These are phyloP conservation scores for Diphasiastrum complanatum DNA, from an alignment of 83 land plant genomes.

Conservation along the genomic window DNA sequence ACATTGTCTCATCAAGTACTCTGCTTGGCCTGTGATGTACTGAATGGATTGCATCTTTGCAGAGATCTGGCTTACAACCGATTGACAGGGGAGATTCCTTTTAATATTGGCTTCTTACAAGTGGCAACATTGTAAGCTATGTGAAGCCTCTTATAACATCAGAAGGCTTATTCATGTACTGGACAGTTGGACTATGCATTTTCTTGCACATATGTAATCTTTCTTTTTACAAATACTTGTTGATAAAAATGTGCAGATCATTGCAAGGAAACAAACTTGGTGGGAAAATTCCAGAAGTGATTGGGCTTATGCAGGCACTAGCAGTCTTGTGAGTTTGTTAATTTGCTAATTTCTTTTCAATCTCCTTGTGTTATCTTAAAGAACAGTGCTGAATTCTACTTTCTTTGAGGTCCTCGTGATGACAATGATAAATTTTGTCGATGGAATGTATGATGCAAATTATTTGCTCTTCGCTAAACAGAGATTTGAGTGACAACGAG, in stretches of 20 bases:
- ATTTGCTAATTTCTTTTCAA: too few species aligned
- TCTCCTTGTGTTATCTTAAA: too few species aligned
- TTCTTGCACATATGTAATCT: not conserved
- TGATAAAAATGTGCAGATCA: slow-evolving; percentile 41
- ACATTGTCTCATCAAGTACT: too few species aligned
- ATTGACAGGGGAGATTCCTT: slow-evolving; percentile 79
- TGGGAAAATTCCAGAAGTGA: slow-evolving; percentile 83
- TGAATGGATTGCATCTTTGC: not conserved
- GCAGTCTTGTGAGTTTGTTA: slow-evolving; percentile 74
- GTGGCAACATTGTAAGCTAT: slow-evolving; percentile 86
- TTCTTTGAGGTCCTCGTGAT: too few species aligned
- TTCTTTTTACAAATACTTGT: not conserved
- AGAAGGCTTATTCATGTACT: not conserved
- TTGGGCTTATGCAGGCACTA: slow-evolving; percentile 99
- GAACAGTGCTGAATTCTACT: too few species aligned
- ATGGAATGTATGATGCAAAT: too few species aligned
- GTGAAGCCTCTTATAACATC: not conserved
- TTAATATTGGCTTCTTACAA: slow-evolving; percentile 92
- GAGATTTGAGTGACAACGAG: slow-evolving; percentile 83
- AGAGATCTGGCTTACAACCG: slow-evolving; percentile 88
- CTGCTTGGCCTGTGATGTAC: too few species aligned
- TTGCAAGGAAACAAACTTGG: slow-evolving; percentile 70
- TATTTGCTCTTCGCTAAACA: slow-evolving; percentile 17
- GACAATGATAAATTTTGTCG: too few species aligned
- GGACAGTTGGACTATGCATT: not conserved